Evolutionary conservation across 306 rosid genomes (phyloP).

Genomic region (Crataegus laevigata): DNA sequence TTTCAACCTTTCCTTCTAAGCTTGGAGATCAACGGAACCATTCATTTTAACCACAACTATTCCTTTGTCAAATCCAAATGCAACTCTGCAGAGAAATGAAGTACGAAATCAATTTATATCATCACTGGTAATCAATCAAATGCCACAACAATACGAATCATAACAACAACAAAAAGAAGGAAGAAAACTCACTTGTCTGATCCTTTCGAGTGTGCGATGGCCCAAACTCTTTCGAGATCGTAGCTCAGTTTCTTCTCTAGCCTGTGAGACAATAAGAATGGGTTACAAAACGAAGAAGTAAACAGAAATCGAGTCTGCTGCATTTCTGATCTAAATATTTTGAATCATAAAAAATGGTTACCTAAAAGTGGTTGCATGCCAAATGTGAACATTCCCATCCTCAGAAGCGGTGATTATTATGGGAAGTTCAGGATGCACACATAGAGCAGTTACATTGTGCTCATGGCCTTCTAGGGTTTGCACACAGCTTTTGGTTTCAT

Average conservation of each 20-base stretch:
- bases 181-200: slow-evolving; percentile 27
- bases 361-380: slow-evolving; percentile 38
- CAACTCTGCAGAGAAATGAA: not conserved
- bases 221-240: slow-evolving; percentile 61
- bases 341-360: not conserved
- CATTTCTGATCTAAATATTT: not conserved
- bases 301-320: not conserved
- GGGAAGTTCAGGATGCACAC: slow-evolving; percentile 48
- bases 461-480: slow-evolving; percentile 50
- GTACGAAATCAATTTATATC: not conserved
- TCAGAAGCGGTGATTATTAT: slow-evolving; percentile 50
- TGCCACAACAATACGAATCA: too few relatives aligned
- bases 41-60: not conserved
- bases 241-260: slow-evolving; percentile 30
- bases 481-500: slow-evolving; percentile 23
- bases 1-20: not conserved
- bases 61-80: slow-evolving; percentile 4
- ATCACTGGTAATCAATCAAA: too few relatives aligned
- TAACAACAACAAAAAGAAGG: not conserved
- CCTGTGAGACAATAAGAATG: slow-evolving; percentile 21
- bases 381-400: slow-evolving; percentile 42
- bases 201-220: slow-evolving; percentile 39
- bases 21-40: not conserved
- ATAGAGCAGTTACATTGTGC: slow-evolving; percentile 40
- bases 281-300: not conserved